Percentiles rank a stretch among this genome's conserved stretches.
These are phyloP conservation scores for Penicillium subrubescens DNA, from an alignment of 495 filamentous ascomycete genomes.

Conservation along the genomic window DNA sequence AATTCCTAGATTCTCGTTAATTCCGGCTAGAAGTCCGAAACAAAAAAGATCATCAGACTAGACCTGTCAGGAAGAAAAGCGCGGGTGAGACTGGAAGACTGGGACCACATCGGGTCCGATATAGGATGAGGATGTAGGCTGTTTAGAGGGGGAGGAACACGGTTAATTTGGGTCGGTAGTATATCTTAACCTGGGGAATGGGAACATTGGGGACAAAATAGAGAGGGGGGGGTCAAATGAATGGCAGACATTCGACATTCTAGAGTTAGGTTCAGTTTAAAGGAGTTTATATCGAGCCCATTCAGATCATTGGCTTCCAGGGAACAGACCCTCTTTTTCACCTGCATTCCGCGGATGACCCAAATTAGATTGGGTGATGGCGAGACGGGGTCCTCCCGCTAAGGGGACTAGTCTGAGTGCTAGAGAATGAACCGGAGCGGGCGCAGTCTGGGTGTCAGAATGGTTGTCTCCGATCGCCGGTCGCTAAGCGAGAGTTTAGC, in stretches of 20 bases:
- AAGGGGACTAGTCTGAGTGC: slow-evolving; percentile 33
- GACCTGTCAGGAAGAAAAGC: too few relatives aligned
- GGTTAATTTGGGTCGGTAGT: not conserved
- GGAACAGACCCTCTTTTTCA: slow-evolving; percentile 2
- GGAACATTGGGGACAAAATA: not conserved
- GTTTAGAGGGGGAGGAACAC: slow-evolving; percentile 11
- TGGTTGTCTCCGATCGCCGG: slow-evolving; percentile 6
- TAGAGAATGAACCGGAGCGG: slow-evolving; percentile 40
- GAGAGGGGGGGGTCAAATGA: not conserved
- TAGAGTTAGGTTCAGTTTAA: slow-evolving; percentile 13
- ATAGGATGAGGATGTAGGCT: slow-evolving; percentile 12
- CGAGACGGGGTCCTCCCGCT: slow-evolving; percentile 29
- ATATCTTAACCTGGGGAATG: not conserved
- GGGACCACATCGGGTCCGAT: slow-evolving; percentile 10
- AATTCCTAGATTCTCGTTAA: not conserved
- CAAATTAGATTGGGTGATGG: slow-evolving; percentile 36
- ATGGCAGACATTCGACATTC: not conserved
- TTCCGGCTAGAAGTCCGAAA: not conserved
- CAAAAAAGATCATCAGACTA: not conserved
- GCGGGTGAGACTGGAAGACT: too few relatives aligned
- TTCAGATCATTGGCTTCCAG: not conserved
- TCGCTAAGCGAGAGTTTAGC: slow-evolving; percentile 10
- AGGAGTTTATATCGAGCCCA: slow-evolving; percentile 13
- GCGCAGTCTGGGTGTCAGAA: not conserved
- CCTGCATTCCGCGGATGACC: slow-evolving; percentile 5